A percentile compares a stretch with the other conserved stretches of the same genome.
These are phyloP conservation scores for Rhinocladiella mackenziei DNA, from an alignment of 2,329 filamentous ascomycete genomes.

Conservation along the genomic window DNA sequence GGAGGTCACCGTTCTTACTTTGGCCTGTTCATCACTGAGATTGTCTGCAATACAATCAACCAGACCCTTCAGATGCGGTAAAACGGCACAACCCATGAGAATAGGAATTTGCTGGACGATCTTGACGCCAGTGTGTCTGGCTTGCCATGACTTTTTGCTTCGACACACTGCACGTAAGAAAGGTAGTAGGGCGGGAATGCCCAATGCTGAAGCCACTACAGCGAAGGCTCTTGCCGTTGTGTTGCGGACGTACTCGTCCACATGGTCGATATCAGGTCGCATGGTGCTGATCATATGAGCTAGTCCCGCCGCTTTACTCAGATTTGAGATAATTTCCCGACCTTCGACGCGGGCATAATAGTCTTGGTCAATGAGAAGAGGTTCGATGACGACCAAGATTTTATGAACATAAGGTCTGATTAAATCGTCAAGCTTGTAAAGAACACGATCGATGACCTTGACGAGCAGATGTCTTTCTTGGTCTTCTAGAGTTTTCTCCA, in stretches of 20 bases:
- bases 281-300: slow-evolving; percentile 99
- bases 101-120: slow-evolving; percentile 99
- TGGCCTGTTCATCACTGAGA: slow-evolving; percentile 94
- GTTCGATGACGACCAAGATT: slow-evolving; percentile 97
- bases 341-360: slow-evolving; percentile 98
- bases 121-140: slow-evolving; percentile 95
- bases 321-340: slow-evolving; percentile 96
- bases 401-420: slow-evolving; percentile 97
- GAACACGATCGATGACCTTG: slow-evolving; percentile 96
- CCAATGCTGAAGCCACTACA: slow-evolving; percentile 91
- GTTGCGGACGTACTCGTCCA: slow-evolving; percentile 97
- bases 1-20: slow-evolving; percentile 93
- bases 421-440: slow-evolving; percentile 97
- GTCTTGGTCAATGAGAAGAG: slow-evolving; percentile 97
- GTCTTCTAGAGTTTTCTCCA: slow-evolving; percentile 97
- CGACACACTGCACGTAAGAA: slow-evolving; percentile 94
- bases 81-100: slow-evolving; percentile 93
- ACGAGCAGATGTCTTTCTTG: slow-evolving; percentile 97
- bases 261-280: slow-evolving; percentile 97
- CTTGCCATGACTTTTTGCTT: slow-evolving; percentile 99
- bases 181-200: slow-evolving; percentile 89
- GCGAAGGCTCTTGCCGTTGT: slow-evolving; percentile 96
- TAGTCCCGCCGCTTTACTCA: slow-evolving; percentile 91
- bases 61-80: slow-evolving; percentile 90
- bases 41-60: slow-evolving; percentile 96